Base-by-base conservation (phyloP, 768 basidiomycete species). In the Inosperma sp. region DNA sequence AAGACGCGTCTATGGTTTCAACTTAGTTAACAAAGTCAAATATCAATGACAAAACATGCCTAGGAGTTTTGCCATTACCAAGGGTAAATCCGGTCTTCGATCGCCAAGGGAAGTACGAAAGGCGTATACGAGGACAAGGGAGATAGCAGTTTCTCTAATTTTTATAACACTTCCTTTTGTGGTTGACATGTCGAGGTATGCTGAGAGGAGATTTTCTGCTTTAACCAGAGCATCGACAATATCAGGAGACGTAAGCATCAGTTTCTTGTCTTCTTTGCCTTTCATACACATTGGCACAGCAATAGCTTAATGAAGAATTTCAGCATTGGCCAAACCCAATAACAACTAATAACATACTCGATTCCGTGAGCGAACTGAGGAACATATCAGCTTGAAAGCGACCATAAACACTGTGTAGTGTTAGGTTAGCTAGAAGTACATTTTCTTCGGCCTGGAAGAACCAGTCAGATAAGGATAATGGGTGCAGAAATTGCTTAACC, bases 371-470 rank as follows among this genome's bases (percentile, higher is more conserved):
- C 14, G 93, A 93, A 61, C 86, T 93, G 51, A 96, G 72, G 63
- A 93, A 88, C 72, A 96, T 88, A 62, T 97, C 93, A 0, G 81
- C 76, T 26, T 81, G 80, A 72, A 95, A 91, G 6, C 82, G 82
- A 30, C 78, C 76, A 57, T 93, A 84, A 1, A 86, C 87, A 22
- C 84, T 79, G 46, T 88, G 82, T 23, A 97, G 68, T 1, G 82
- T 83, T n/a, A 95, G 69, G 56, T 80, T 84, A 0, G 86, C 93
- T 61, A 89, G 75, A 0, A 96, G 68, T 3, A 79, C 75, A 57
- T 81, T 79, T 61, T 90, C 83, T 61, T 90, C 86, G 8, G 84
- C 83, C 88, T 93, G 50, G 27, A 12, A n/a, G 25, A 14, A 17
- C 43, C 16, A 29, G 47, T 44, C 22, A 13, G 7, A 10, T 23